phyloP scores from a whole-genome alignment of 139 green algal species.

The Haematococcus sp. region DNA sequence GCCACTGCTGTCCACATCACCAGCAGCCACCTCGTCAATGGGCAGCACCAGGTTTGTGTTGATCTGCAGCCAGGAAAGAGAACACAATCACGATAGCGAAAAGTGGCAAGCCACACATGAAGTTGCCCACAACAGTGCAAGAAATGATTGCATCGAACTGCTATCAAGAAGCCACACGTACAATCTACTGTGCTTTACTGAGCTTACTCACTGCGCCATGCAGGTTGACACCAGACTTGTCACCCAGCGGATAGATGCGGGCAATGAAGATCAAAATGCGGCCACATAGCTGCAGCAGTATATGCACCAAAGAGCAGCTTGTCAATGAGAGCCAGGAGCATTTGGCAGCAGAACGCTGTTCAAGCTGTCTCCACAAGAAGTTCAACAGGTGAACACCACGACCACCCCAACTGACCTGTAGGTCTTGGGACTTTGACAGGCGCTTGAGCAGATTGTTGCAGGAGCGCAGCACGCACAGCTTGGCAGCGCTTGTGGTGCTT shows the following conservation, averaged over 20 bases:
- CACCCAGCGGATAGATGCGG: slow-evolving; percentile 32
- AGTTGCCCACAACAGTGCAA: too few species aligned
- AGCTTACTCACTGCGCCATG: slow-evolving; percentile 11
- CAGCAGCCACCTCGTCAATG: slow-evolving; percentile 33
- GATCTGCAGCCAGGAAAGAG: slow-evolving; percentile 6
- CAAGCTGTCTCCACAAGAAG: too few species aligned
- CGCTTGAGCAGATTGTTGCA: slow-evolving; percentile 37
- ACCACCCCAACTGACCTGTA: neutral
- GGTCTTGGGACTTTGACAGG: slow-evolving; percentile 31
- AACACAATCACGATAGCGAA: neutral
- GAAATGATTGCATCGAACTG: too few species aligned
- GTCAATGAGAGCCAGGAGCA: too few species aligned
- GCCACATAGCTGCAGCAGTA: slow-evolving; percentile 32
- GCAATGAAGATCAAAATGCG: slow-evolving; percentile 48
- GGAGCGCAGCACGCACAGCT: slow-evolving; percentile 34
- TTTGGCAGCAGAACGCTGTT: too few species aligned
- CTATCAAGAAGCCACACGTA: too few species aligned
- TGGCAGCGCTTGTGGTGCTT: neutral
- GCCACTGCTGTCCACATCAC: slow-evolving; percentile 17
- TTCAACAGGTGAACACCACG: too few species aligned
- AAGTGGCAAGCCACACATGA: too few species aligned
- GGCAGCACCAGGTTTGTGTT: slow-evolving; percentile 35
- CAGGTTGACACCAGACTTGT: slow-evolving; percentile 44
- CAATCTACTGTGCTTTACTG: too few species aligned
- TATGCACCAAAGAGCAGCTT: too few species aligned